A percentile compares a stretch with the other conserved stretches of the same genome.
These are phyloP conservation scores for Juglanconis juglandina DNA, from an alignment of 2,329 filamentous ascomycete species.

Conservation along the genomic window DNA sequence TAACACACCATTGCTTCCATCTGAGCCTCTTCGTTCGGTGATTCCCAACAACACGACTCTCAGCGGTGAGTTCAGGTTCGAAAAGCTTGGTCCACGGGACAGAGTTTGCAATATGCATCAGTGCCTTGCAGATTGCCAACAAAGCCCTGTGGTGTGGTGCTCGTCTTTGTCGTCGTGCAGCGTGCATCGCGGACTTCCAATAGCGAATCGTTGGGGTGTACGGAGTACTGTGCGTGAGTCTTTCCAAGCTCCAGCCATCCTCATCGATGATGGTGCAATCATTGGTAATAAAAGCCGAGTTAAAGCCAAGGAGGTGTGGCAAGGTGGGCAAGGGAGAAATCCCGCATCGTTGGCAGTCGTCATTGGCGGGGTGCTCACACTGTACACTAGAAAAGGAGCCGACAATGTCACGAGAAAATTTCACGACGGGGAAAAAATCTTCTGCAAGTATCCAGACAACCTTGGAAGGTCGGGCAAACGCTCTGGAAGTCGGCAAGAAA, in stretches of 20 bases:
- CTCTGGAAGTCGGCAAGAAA: not conserved
- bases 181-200: too few species aligned
- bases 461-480: not conserved
- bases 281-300: not conserved
- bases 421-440: not conserved
- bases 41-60: too few species aligned
- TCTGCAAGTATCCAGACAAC: not conserved
- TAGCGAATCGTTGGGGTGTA: too few species aligned
- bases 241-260: not conserved
- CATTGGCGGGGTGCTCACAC: conserved; percentile 7
- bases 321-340: not conserved
- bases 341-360: conserved; percentile 7
- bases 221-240: not conserved
- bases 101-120: not conserved
- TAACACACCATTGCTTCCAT: not conserved
- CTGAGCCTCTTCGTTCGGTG: not conserved
- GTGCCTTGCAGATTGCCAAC: not conserved
- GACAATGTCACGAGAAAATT: not conserved
- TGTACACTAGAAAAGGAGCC: not conserved
- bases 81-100: too few species aligned
- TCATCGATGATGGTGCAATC: too few species aligned
- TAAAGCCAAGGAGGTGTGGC: not conserved
- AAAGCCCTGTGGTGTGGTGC: not conserved
- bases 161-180: not conserved
- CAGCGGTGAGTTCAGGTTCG: too few species aligned